phyloP scores from a whole-genome alignment of 2,329 filamentous ascomycete genomes.

The Epichloe bromicola region DNA sequence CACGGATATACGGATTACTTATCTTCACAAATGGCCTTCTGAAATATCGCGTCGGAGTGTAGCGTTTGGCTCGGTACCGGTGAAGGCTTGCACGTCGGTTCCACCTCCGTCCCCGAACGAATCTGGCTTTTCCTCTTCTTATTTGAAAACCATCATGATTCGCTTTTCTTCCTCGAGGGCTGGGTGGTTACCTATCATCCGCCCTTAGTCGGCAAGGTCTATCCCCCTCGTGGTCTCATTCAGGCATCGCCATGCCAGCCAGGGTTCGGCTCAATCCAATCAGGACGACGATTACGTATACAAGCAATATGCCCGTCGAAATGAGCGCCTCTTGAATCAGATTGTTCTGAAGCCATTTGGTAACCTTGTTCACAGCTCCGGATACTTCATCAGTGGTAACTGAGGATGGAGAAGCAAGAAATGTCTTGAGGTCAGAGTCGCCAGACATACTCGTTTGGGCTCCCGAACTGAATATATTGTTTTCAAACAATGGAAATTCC shows the following conservation, averaged over 20 bases:
- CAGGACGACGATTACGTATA: slow-evolving; percentile 69
- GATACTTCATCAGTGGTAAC: slow-evolving; percentile 72
- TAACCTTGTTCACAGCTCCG: slow-evolving; percentile 58
- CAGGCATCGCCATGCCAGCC: slow-evolving; percentile 44
- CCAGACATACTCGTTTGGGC: slow-evolving; percentile 48
- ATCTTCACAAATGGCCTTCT: neutral
- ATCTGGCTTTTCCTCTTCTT: neutral
- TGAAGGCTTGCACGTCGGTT: neutral
- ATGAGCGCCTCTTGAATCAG: slow-evolving; percentile 72
- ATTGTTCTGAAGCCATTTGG: slow-evolving; percentile 49
- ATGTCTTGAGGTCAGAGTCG: slow-evolving; percentile 49
- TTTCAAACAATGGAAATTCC: slow-evolving; percentile 61
- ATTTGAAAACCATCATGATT: neutral
- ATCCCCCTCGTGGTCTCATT: slow-evolving; percentile 27
- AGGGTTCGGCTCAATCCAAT: slow-evolving; percentile 58
- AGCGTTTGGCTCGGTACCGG: neutral
- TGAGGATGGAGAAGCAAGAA: slow-evolving; percentile 64
- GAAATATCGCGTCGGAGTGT: neutral
- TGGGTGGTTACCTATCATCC: slow-evolving; percentile 12
- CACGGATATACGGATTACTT: neutral
- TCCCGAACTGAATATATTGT: slow-evolving; percentile 73
- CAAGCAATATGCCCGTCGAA: slow-evolving; percentile 55
- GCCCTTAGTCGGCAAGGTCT: slow-evolving; percentile 21
- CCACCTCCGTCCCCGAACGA: neutral
- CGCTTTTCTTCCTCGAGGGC: neutral